Percentiles rank a stretch among this genome's conserved stretches.
Conservation (phyloP, 371 early-diverging fungal species). For the Sporodiniella umbellata region DNA sequence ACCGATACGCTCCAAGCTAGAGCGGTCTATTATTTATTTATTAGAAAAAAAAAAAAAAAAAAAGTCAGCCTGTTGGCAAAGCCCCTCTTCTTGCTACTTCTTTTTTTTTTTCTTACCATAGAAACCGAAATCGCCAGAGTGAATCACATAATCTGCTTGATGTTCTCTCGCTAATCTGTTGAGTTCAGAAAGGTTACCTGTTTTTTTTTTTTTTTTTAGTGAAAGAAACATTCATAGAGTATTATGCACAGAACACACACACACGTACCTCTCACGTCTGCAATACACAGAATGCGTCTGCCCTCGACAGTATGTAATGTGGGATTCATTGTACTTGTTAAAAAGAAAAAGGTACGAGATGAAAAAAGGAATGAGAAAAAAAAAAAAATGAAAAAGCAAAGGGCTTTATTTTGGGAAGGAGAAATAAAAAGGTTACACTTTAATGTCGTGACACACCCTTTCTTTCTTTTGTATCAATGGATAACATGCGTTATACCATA, state of each 20-base stretch:
- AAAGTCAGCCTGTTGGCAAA: too few species aligned
- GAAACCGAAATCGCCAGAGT: conserved; percentile 71
- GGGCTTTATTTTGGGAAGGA: too few species aligned
- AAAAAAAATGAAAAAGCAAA: not conserved
- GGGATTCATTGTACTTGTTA: conserved; percentile 9
- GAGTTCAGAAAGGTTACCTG: conserved; percentile 63
- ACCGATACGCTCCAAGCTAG: conserved; percentile 56
- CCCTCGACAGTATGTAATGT: conserved; percentile 21
- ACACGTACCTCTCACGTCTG: conserved; percentile 35
- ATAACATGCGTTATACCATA: conserved; percentile 59
- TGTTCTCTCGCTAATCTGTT: conserved; percentile 58
- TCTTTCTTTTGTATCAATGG: conserved; percentile 19
- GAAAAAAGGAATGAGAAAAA: not conserved
- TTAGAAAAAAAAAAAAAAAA: too few species aligned
- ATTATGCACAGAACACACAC: not conserved
- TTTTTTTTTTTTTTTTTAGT: too few species aligned
- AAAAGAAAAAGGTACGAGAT: conserved; percentile 7
- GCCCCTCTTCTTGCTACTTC: not conserved
- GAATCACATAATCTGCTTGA: conserved; percentile 58
- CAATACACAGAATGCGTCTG: conserved; percentile 30
- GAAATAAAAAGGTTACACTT: not conserved
- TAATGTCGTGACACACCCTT: too few species aligned
- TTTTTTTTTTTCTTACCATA: conserved; percentile 39
- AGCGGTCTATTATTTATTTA: conserved; percentile 51
- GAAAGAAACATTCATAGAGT: too few species aligned